These are phyloP conservation scores for Wickerhamiella kazuoi DNA, from an alignment of 805 yeast species.

Conservation along the genomic window DNA sequence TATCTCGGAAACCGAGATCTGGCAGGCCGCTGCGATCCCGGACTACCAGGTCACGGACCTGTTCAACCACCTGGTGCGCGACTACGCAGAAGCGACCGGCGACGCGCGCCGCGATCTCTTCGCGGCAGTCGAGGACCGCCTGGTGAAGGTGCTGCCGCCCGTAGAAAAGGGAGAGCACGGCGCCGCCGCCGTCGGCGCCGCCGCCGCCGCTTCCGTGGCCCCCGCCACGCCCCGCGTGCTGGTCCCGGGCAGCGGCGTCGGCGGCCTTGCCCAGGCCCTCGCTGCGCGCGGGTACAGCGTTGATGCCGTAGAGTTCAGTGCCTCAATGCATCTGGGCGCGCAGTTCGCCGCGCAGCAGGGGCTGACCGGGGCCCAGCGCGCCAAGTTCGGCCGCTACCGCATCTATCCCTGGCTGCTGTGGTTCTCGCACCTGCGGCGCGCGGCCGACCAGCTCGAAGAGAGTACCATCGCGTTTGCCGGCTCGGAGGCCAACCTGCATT, in stretches of 20 bases:
- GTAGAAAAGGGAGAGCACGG: neutral
- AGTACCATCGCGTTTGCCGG: conserved; percentile 5
- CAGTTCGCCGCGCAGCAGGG: conserved; percentile 11
- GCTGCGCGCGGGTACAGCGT: conserved; percentile 27
- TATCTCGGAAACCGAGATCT: conserved; percentile 29
- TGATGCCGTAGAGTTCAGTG: conserved; percentile 59
- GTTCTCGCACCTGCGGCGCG: conserved; percentile 43
- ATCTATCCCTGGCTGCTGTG: conserved; percentile 34
- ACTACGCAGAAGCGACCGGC: conserved; percentile 44
- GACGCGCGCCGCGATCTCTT: conserved; percentile 37
- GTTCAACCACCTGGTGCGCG: conserved; percentile 60
- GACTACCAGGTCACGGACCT: conserved; percentile 21
- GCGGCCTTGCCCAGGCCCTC: conserved; percentile 55
- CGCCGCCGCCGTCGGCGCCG: neutral
- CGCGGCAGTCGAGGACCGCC: conserved; percentile 29
- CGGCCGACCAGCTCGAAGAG: conserved; percentile 29
- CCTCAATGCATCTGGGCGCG: conserved; percentile 49
- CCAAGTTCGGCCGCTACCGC: neutral
- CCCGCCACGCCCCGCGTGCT: conserved; percentile 26
- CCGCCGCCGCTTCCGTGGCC: too few relatives aligned
- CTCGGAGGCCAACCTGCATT: conserved; percentile 10
- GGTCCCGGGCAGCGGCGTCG: conserved; percentile 81
- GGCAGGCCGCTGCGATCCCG: conserved; percentile 20
- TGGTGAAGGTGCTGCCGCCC: conserved; percentile 15
- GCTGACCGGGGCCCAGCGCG: neutral